phyloP scores from a whole-genome alignment of 2,329 filamentous ascomycete species.

The Pyrenophora seminiperda region DNA sequence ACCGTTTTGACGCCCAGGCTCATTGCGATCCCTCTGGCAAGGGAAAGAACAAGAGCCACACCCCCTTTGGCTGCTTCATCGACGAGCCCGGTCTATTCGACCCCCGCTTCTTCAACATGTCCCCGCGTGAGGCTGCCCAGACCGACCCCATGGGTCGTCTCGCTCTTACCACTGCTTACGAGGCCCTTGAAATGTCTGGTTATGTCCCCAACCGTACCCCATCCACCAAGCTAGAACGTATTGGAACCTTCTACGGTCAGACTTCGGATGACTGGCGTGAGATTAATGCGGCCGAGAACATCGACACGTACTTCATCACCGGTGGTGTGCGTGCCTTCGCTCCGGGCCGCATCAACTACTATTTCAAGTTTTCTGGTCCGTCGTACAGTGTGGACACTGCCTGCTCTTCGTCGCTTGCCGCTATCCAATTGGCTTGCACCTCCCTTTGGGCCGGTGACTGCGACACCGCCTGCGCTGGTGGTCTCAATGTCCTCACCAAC shows the following conservation, averaged over 20 bases:
- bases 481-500: constrained; percentile 78
- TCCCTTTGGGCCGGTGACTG: constrained; percentile 76
- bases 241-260: constrained; percentile 76
- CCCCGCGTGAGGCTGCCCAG: constrained; percentile 76
- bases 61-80: constrained; percentile 76
- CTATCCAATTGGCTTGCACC: constrained; percentile 73
- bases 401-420: constrained; percentile 74
- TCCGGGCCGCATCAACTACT: constrained; percentile 73
- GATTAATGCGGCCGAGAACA: constrained; percentile 72
- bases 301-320: constrained; percentile 71
- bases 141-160: constrained; percentile 82
- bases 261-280: constrained; percentile 79
- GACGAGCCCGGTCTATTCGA: constrained; percentile 79
- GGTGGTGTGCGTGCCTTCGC: constrained; percentile 66
- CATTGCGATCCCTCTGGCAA: constrained; percentile 76
- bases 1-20: constrained; percentile 74
- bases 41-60: constrained; percentile 75
- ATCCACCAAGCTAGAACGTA: constrained; percentile 66
- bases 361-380: constrained; percentile 76
- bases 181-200: constrained; percentile 80
- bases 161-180: constrained; percentile 76
- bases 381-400: constrained; percentile 78
- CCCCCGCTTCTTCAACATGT: constrained; percentile 87
- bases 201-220: constrained; percentile 74
- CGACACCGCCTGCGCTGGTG: constrained; percentile 80